phyloP scores from a whole-genome alignment of 345 rosid genomes.

The Eucalyptus cladocalyx region DNA sequence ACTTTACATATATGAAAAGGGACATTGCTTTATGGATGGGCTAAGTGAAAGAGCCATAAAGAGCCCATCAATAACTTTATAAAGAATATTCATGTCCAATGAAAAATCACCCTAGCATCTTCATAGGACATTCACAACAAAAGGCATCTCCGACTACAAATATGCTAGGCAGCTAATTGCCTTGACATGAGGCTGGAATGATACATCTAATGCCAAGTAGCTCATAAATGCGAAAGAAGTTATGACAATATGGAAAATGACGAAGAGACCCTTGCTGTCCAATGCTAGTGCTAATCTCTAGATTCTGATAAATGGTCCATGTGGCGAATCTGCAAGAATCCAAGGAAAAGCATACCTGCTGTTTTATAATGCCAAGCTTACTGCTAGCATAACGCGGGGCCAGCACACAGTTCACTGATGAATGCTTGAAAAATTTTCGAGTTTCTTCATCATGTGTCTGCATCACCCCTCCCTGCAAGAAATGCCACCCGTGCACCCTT shows the following conservation, averaged over 20 bases:
- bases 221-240: not conserved
- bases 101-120: not conserved
- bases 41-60: not conserved
- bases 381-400: slow-evolving; percentile 87
- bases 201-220: not conserved
- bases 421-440: slow-evolving; percentile 77
- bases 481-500: not conserved
- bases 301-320: not conserved
- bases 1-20: not conserved
- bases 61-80: not conserved
- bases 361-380: slow-evolving; percentile 73
- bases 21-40: not conserved
- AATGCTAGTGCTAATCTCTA: not conserved
- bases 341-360: slow-evolving; percentile 37
- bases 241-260: not conserved
- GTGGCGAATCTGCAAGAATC: not conserved
- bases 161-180: not conserved
- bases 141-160: not conserved
- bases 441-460: slow-evolving; percentile 94
- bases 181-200: not conserved
- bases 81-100: not conserved
- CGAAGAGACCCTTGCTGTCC: not conserved
- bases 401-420: slow-evolving; percentile 82
- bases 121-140: not conserved
- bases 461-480: slow-evolving; percentile 79